Evolutionary conservation across 2,329 filamentous ascomycete genomes (phyloP), one percentile per base, ranked within the genome.

Genomic region (Fusarium sp.): DNA sequence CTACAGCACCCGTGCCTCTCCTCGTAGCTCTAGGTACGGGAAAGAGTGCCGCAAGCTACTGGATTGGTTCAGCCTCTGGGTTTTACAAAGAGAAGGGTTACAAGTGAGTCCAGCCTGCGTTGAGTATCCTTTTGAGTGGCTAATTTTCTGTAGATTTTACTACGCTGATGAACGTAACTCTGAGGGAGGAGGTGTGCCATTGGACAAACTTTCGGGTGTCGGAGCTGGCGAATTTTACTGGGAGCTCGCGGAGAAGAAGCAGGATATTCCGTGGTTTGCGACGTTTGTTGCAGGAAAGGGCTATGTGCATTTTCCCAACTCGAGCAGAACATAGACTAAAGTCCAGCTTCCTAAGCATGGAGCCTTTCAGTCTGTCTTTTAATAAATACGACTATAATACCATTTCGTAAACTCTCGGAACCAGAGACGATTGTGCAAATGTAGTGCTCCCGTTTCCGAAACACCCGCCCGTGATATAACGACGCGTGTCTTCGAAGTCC

Each of bases 241-340:
- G 53, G 53, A 56, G 14, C 31, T 56, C 20, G 53, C 53, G 2
- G 56, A 72, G 22, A 36, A 62, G 6, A 55, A 63, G 20, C 20
- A 35, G 2, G 51, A 64, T 9, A n/a, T 65, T 10, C 70, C 70
- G 1, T 71, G 62, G 62, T 55, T 44, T 59, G 66, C 63, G 5
- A 66, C 69, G 4, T 71, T 62, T 64, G 66, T 71, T 11, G 20
- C 10, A 24, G 69, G 66, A 6, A 61, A 61, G 51, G 66, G 66
- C 11, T 64, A 71, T 40, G 62, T 69, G 5, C 42, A 65, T 35
- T 71, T 71, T 59, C 56, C 56, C 56, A 16, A 42, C 22, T 59
- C 56, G 16, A 59, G 56, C 56, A 59, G 56, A n/a, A 59, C 56
- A 27, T 56, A 56, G 53, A n/a, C 5, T 17, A 10, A 6, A 17